These are phyloP conservation scores for Marasmius fiardii DNA, from an alignment of 1,284 basidiomycete genomes.

Conservation along the genomic window DNA sequence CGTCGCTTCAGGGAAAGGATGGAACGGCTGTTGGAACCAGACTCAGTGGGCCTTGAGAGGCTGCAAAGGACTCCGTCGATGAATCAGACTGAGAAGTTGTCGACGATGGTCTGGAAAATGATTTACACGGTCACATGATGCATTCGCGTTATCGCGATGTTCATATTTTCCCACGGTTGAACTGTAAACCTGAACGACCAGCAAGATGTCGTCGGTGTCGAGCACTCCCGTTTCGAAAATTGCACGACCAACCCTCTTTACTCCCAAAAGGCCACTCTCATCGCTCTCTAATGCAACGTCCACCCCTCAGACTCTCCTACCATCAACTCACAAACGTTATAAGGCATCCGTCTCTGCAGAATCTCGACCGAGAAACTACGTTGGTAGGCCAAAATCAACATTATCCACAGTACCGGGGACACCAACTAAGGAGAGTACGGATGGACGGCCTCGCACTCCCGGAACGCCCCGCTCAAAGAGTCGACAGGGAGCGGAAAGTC, in stretches of 20 bases:
- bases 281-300: slow-evolving; percentile 3
- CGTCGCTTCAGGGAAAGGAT: too few species aligned
- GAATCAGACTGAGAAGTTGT: too few species aligned
- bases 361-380: slow-evolving; percentile 41
- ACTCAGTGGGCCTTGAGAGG: too few species aligned
- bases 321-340: slow-evolving; percentile 61
- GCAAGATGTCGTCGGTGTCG: neutral
- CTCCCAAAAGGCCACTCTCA: slow-evolving; percentile 3
- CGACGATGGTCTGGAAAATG: too few species aligned
- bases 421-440: slow-evolving; percentile 38
- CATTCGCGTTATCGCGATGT: neutral
- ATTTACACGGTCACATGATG: neutral
- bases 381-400: slow-evolving; percentile 32
- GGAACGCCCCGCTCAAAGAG: slow-evolving; percentile 46
- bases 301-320: slow-evolving; percentile 35
- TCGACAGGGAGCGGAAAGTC: slow-evolving; percentile 42
- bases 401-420: slow-evolving; percentile 49
- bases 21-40: too few species aligned
- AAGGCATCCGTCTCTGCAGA: slow-evolving; percentile 63
- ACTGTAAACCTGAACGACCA: neutral
- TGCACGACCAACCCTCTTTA: slow-evolving; percentile 13
- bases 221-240: slow-evolving; percentile 4
- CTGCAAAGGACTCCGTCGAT: too few species aligned
- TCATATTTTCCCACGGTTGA: neutral
- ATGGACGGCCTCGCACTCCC: slow-evolving; percentile 48